Percentiles rank a stretch among this genome's conserved stretches.
phyloP scores from a whole-genome alignment of 768 basidiomycete species.

The Pleurotus tuoliensis region DNA sequence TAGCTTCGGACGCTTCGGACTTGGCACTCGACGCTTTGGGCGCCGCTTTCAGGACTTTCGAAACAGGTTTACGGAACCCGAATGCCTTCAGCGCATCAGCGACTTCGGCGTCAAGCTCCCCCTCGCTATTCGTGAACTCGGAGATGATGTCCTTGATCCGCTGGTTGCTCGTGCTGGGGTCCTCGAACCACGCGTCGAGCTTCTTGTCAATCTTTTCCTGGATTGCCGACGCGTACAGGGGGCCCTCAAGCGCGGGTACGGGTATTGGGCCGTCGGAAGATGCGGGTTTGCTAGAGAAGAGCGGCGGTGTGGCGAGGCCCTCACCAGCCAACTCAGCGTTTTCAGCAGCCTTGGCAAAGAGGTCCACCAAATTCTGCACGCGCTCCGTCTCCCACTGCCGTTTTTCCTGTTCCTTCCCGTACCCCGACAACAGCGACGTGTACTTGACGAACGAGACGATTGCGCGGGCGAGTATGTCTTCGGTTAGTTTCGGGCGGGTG shows the following conservation, averaged over 20 bases:
- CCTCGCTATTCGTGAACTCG: slow-evolving; percentile 2
- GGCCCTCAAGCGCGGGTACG: neutral
- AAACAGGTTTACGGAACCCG: neutral
- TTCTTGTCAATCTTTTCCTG: neutral
- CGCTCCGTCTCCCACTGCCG: neutral
- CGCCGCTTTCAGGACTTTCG: neutral
- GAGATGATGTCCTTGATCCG: neutral
- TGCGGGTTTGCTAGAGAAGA: neutral
- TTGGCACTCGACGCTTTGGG: neutral
- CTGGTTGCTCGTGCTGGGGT: neutral
- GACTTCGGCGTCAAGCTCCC: neutral
- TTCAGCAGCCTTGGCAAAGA: neutral
- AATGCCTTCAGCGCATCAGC: slow-evolving; percentile 4
- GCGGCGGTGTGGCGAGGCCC: neutral
- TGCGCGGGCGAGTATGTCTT: slow-evolving; percentile 2
- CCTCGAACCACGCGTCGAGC: neutral
- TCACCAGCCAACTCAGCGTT: slow-evolving; percentile 4
- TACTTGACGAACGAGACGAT: neutral
- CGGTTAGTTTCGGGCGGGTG: neutral
- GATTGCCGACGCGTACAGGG: neutral
- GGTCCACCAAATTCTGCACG: neutral
- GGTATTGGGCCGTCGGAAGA: neutral
- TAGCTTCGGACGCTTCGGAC: neutral
- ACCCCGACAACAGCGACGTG: neutral
- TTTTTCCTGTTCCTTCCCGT: neutral